These are phyloP conservation scores for Tetrapisispora fleetii DNA, from an alignment of 805 yeast species.

Conservation along the genomic window DNA sequence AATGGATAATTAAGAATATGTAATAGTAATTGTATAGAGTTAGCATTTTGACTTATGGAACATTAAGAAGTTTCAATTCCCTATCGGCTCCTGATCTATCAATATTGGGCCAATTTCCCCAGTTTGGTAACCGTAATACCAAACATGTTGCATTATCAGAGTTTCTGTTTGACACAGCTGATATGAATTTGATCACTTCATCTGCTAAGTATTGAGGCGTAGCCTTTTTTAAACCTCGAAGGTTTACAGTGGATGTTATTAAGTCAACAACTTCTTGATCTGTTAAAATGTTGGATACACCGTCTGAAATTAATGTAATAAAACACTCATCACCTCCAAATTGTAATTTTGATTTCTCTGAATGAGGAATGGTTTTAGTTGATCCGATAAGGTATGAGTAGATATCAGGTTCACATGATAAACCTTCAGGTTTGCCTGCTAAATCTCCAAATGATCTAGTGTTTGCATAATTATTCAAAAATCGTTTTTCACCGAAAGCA, in stretches of 20 bases:
- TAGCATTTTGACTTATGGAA: neutral
- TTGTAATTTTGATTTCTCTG: conserved; percentile 28
- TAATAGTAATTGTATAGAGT: neutral
- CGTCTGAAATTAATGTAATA: conserved; percentile 75
- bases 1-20: neutral
- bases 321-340: conserved; percentile 85
- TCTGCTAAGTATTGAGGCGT: conserved; percentile 80
- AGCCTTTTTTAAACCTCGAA: conserved; percentile 56
- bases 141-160: conserved; percentile 94
- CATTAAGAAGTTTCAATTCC: conserved; percentile 46
- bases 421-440: conserved; percentile 70
- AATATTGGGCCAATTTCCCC: conserved; percentile 86
- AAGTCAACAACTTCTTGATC: conserved; percentile 92
- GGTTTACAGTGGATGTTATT: conserved; percentile 53
- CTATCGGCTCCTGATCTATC: conserved; percentile 80
- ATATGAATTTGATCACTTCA: conserved; percentile 76
- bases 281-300: conserved; percentile 66
- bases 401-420: conserved; percentile 88
- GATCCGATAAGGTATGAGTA: conserved; percentile 61
- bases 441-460: conserved; percentile 92
- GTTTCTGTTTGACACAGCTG: conserved; percentile 62
- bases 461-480: conserved; percentile 67
- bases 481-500: conserved; percentile 87
- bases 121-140: conserved; percentile 69
- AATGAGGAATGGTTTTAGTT: conserved; percentile 32